These are phyloP conservation scores for Thermothelomyces thermophilus DNA, from an alignment of 2,329 filamentous ascomycete genomes.

Conservation along the genomic window DNA sequence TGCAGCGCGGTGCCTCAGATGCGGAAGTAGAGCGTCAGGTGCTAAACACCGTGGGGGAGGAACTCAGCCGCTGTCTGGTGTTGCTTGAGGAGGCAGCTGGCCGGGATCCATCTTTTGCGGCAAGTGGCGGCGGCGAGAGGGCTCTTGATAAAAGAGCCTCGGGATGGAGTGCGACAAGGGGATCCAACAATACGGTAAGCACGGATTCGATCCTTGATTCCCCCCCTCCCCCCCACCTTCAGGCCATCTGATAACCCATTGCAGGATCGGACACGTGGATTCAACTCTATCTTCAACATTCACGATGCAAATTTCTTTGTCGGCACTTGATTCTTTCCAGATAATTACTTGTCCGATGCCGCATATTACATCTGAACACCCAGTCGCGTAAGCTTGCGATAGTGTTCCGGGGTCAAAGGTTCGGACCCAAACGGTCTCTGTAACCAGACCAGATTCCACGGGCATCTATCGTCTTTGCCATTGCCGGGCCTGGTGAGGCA, in stretches of 20 bases:
- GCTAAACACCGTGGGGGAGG: constrained; percentile 24
- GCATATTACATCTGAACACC: too few relatives aligned
- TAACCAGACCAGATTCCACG: too few relatives aligned
- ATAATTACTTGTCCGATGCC: too few relatives aligned
- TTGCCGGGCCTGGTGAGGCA: too few relatives aligned
- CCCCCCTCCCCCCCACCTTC: neutral
- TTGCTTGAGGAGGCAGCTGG: constrained; percentile 32
- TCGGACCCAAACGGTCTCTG: too few relatives aligned
- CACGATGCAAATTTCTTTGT: constrained; percentile 21
- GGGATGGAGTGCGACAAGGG: constrained; percentile 23
- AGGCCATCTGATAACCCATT: neutral
- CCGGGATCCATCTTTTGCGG: constrained; percentile 8
- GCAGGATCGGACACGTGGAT: constrained; percentile 10
- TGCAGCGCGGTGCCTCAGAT: constrained; percentile 24
- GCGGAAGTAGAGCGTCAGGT: constrained; percentile 30
- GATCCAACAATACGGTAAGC: constrained; percentile 32
- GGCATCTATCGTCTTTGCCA: too few relatives aligned
- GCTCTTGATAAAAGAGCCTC: constrained; percentile 11
- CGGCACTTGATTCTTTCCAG: constrained; percentile 9
- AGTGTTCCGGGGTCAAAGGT: too few relatives aligned
- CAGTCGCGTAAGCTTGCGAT: too few relatives aligned
- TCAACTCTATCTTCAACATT: constrained; percentile 23
- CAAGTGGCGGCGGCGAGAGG: constrained; percentile 8
- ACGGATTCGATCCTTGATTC: neutral
- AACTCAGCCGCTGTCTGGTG: constrained; percentile 27